These are phyloP conservation scores for Monosporascus ibericus DNA, from an alignment of 2,329 filamentous ascomycete species.

Conservation along the genomic window DNA sequence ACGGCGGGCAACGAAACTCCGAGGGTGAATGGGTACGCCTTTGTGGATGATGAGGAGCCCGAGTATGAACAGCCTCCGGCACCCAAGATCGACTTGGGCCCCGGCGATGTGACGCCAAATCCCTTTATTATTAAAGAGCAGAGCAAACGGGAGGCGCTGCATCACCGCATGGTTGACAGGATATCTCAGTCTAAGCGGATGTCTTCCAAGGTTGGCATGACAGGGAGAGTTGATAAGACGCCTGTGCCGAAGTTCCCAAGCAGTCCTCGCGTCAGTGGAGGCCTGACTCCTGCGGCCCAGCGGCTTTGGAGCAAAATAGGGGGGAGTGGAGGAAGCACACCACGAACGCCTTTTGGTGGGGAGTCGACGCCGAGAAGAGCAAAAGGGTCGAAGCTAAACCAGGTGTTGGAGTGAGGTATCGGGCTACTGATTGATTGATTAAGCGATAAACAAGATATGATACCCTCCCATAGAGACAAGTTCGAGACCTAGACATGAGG, in stretches of 20 bases:
- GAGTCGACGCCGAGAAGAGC: constrained; percentile 33
- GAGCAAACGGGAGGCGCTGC: constrained; percentile 71
- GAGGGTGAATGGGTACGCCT: constrained; percentile 86
- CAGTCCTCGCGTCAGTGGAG: constrained; percentile 50
- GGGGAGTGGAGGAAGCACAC: constrained; percentile 27
- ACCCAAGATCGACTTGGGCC: constrained; percentile 50
- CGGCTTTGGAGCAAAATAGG: constrained; percentile 60
- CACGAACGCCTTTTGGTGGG: constrained; percentile 33
- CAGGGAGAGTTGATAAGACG: constrained; percentile 51
- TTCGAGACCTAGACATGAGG: no score
- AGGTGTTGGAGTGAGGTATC: constrained; percentile 21
- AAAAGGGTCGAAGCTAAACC: constrained; percentile 29
- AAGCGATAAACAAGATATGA: constrained; percentile 5
- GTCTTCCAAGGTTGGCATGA: constrained; percentile 52
- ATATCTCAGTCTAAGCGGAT: constrained; percentile 67
- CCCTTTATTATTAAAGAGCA: constrained; percentile 76
- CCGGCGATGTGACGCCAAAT: constrained; percentile 59
- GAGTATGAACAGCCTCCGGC: constrained; percentile 35
- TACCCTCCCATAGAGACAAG: constrained; percentile 7
- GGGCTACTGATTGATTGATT: background rate
- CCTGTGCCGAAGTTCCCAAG: constrained; percentile 67
- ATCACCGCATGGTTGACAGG: constrained; percentile 80
- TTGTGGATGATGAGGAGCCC: constrained; percentile 76
- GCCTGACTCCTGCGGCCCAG: constrained; percentile 69
- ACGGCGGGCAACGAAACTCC: constrained; percentile 70